Evolutionary conservation across 2,329 filamentous ascomycete genomes (phyloP).

Genomic region (Aspergillus neotritici): DNA sequence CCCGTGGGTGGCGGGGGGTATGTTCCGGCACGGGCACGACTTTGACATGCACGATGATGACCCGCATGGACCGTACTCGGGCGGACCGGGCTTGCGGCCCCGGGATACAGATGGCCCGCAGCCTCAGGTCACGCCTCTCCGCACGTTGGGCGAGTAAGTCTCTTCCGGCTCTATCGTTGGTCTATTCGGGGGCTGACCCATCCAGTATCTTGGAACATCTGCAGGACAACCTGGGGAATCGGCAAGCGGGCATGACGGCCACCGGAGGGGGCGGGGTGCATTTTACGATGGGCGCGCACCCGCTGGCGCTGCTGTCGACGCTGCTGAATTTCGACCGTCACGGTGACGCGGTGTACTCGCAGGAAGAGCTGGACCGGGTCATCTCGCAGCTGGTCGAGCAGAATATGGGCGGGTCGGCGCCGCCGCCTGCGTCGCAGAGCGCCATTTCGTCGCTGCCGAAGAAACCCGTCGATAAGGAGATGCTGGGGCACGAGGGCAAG

Average conservation of each 20-base stretch:
- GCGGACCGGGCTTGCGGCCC: conserved; percentile 38
- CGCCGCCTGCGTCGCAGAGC: conserved; percentile 69
- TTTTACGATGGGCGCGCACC: conserved; percentile 25
- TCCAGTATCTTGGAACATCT: conserved; percentile 26
- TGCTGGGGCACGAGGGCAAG: conserved; percentile 62
- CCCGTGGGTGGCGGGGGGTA: conserved; percentile 6
- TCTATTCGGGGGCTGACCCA: background rate
- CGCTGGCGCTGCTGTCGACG: conserved; percentile 43
- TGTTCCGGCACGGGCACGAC: too few species aligned
- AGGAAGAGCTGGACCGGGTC: conserved; percentile 84
- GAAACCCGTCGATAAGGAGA: conserved; percentile 61
- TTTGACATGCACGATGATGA: too few species aligned
- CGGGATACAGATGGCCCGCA: conserved; percentile 49
- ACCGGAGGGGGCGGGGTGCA: conserved; percentile 13
- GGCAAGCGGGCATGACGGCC: background rate
- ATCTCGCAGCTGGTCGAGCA: conserved; percentile 85
- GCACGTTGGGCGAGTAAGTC: conserved; percentile 46
- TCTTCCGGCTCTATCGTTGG: background rate
- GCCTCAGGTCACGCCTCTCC: conserved; percentile 41
- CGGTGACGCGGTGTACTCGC: conserved; percentile 82
- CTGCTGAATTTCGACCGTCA: conserved; percentile 41
- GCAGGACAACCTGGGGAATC: conserved; percentile 16
- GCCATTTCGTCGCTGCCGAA: conserved; percentile 70
- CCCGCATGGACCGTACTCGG: conserved; percentile 2
- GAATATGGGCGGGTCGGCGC: conserved; percentile 65